phyloP scores from a whole-genome alignment of 441 rosid genomes.

The Pelargonium myrrhifolium region DNA sequence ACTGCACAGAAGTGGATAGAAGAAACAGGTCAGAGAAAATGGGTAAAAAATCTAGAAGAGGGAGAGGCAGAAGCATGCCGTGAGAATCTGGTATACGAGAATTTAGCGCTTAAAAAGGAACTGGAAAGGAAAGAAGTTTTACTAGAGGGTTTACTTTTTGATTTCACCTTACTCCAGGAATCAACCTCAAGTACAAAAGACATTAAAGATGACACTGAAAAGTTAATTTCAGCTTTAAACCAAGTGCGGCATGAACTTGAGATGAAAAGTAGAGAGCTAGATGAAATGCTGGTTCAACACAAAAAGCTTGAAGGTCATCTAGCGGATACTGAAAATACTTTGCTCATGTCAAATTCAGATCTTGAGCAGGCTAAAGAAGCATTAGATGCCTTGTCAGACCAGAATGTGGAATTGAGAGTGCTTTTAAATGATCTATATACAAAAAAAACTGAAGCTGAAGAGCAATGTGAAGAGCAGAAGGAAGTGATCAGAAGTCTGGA shows the following conservation, averaged over 20 bases:
- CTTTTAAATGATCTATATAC: slow-evolving; percentile 58
- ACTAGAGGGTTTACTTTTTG: slow-evolving; percentile 84
- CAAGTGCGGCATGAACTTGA: slow-evolving; percentile 55
- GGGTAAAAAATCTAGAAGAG: slow-evolving; percentile 26
- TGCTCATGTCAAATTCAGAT: slow-evolving; percentile 40
- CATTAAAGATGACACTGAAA: slow-evolving; percentile 66
- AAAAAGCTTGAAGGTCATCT: slow-evolving; percentile 45
- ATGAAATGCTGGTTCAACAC: slow-evolving; percentile 45
- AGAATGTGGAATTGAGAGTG: slow-evolving; percentile 64
- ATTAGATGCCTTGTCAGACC: slow-evolving; percentile 44
- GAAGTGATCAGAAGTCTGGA: slow-evolving; percentile 66
- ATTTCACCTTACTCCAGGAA: slow-evolving; percentile 85
- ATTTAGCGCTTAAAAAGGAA: slow-evolving; percentile 56
- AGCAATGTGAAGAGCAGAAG: slow-evolving; percentile 58
- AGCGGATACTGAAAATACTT: slow-evolving; percentile 46
- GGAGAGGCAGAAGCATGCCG: slow-evolving; percentile 25
- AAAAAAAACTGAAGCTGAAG: slow-evolving; percentile 64
- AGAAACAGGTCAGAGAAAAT: slow-evolving; percentile 24
- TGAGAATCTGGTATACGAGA: slow-evolving; percentile 37
- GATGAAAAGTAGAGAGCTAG: slow-evolving; percentile 54
- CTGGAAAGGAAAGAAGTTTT: slow-evolving; percentile 70
- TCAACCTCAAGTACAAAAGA: slow-evolving; percentile 63
- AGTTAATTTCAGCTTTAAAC: slow-evolving; percentile 38
- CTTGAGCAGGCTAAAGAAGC: slow-evolving; percentile 52
- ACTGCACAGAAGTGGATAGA: slow-evolving; percentile 20